Evolutionary conservation across 441 rosid genomes (phyloP), one percentile per base, ranked within the genome.

Genomic region (Brassica hybrid): DNA sequence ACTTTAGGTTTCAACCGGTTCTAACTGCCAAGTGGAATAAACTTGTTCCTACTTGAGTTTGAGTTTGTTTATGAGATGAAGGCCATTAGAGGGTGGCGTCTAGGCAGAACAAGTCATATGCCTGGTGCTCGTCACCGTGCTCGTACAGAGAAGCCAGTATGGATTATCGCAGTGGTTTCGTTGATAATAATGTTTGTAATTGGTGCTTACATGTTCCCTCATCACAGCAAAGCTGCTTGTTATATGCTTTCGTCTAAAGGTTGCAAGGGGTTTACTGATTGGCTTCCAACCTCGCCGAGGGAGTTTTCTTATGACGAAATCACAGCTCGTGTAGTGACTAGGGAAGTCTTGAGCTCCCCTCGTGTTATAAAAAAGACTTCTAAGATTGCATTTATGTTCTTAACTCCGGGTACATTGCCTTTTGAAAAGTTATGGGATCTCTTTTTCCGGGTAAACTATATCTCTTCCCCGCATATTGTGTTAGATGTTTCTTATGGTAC

Each of bases 371-470:
- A 79, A 41, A 88, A 87, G 76, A 85, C 67, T 58, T 76, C 98
- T 19, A 95, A 95, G 80, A 82, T 95, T 56, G 99, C 99, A 8
- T 95, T 95, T 81, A 84, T 95, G 94, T 95, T 91, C 89, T 86
- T 95, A 84, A 89, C 88, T 81, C 94, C 96, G 13, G 87, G 98
- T 69, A 83, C 88, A 38, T 84, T 95, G 82, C 98, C 99, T 79
- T 95, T 95, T 18, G 99, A 95, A 97, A 91, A 79, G 88, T 89
- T 95, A 34, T 95, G 99, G 99, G 93, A 93, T 69, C 91, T 80
- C 79, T 95, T 95, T 83, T 91, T 95, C 57, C 81, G 77, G 52
- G 98, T 93, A 82, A 75, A 86, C 52, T 73, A n/a, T n/a, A 48
- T 48, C 18, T 48, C 17, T 48, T 48, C 18, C 18, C 56, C 56